These are phyloP conservation scores for Euphorbia lathyris DNA, from an alignment of 345 rosid species.

Conservation along the genomic window DNA sequence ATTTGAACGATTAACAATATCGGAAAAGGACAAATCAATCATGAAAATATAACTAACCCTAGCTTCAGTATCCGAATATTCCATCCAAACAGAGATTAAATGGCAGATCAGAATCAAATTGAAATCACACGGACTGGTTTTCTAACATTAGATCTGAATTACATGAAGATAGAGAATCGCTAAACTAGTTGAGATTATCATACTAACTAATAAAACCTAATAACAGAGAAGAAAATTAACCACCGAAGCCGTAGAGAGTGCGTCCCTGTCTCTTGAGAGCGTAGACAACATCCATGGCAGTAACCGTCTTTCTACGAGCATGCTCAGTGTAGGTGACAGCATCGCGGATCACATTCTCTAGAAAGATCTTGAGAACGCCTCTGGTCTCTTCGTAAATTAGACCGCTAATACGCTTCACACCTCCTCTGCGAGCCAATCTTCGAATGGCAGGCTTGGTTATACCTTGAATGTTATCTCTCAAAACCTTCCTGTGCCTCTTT, in stretches of 20 bases:
- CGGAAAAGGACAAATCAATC: not conserved
- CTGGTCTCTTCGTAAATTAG: slow-evolving; percentile 9
- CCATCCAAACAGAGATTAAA: too few relatives aligned
- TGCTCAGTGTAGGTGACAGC: slow-evolving; percentile 14
- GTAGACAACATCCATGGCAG: slow-evolving; percentile 14
- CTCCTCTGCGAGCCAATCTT: slow-evolving; percentile 9
- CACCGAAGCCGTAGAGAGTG: slow-evolving; percentile 11
- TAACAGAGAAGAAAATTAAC: too few relatives aligned
- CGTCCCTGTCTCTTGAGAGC: slow-evolving; percentile 17
- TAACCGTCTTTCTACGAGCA: slow-evolving; percentile 10
- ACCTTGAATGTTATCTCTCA: slow-evolving; percentile 8
- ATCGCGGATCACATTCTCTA: slow-evolving; percentile 12
- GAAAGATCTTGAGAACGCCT: slow-evolving; percentile 11
- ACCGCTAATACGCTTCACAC: slow-evolving; percentile 16
- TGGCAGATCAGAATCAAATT: too few relatives aligned
- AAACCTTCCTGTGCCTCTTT: slow-evolving; percentile 10
- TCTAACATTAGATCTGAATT: too few relatives aligned
- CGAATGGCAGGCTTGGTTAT: slow-evolving; percentile 12
- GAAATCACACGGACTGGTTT: too few relatives aligned
- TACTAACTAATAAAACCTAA: too few relatives aligned
- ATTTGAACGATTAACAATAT: not conserved
- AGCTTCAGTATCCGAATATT: too few relatives aligned
- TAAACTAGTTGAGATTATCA: too few relatives aligned
- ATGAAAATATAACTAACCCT: not conserved
- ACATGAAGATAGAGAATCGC: too few relatives aligned